phyloP scores from a whole-genome alignment of 202 grass and related monocot genomes.

The Cymbopogon flexuosus region DNA sequence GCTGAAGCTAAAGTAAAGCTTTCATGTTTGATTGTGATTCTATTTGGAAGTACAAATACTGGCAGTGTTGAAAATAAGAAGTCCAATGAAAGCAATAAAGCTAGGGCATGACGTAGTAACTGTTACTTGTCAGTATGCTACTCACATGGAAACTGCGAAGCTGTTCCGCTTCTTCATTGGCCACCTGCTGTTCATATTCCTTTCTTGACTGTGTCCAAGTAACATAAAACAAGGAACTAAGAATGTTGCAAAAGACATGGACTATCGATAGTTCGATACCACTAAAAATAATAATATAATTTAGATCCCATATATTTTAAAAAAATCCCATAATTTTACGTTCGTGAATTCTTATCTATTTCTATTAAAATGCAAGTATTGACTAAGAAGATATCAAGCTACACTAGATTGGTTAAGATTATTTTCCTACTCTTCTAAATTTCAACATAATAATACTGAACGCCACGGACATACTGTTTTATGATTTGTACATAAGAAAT shows the following conservation, averaged over 20 bases:
- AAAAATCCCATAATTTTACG: too few relatives aligned
- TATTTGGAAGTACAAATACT: not conserved
- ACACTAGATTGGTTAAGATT: not conserved
- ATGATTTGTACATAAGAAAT: not conserved
- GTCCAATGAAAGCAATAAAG: not conserved
- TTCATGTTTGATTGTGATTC: conserved; percentile 2
- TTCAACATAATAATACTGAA: not conserved
- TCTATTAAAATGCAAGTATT: not conserved
- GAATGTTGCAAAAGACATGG: not conserved
- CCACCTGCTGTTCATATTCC: conserved; percentile 83
- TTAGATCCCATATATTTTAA: not conserved
- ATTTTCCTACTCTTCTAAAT: not conserved
- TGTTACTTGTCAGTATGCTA: conserved; percentile 5
- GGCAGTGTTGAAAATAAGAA: not conserved
- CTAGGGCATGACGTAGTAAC: not conserved
- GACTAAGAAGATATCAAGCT: not conserved
- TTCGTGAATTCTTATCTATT: not conserved
- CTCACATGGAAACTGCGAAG: conserved; percentile 83
- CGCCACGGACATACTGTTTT: not conserved
- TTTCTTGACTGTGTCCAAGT: conserved; percentile 47
- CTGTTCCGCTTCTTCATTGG: conserved; percentile 78
- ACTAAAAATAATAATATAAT: not conserved
- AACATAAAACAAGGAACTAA: conserved; percentile 21
- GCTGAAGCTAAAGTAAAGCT: not conserved
- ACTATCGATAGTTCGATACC: not conserved